phyloP scores from a whole-genome alignment of 495 filamentous ascomycete genomes.

The Xylaria venustula region DNA sequence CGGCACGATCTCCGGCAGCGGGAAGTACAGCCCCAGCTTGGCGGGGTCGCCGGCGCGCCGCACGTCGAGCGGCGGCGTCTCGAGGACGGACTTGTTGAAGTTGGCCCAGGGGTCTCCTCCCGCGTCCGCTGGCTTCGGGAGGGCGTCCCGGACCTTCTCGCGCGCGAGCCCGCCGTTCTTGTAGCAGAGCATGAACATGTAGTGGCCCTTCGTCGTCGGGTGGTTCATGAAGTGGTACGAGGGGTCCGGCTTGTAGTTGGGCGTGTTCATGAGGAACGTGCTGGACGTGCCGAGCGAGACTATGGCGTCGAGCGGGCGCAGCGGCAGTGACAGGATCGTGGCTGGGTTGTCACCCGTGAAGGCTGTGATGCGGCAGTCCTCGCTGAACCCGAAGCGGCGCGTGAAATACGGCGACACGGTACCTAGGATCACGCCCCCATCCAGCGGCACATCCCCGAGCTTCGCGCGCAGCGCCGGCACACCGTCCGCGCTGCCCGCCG shows the following conservation, averaged over 20 bases:
- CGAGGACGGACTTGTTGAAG: slow-evolving; percentile 70
- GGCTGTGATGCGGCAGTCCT: slow-evolving; percentile 71
- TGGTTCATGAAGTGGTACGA: slow-evolving; percentile 90
- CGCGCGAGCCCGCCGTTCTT: slow-evolving; percentile 95
- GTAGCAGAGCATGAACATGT: slow-evolving; percentile 99
- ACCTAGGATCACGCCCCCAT: slow-evolving; percentile 79
- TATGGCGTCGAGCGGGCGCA: slow-evolving; percentile 85
- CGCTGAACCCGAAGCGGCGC: slow-evolving; percentile 71
- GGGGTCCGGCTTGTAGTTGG: slow-evolving; percentile 82
- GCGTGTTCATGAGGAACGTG: slow-evolving; percentile 95
- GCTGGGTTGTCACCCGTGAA: slow-evolving; percentile 97
- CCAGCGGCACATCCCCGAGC: slow-evolving; percentile 74
- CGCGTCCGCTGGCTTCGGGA: slow-evolving; percentile 40
- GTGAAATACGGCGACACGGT: slow-evolving; percentile 72
- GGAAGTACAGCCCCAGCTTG: slow-evolving; percentile 90
- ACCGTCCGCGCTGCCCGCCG: slow-evolving; percentile 62
- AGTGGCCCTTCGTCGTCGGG: slow-evolving; percentile 74
- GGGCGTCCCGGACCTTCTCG: slow-evolving; percentile 76
- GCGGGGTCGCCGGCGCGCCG: slow-evolving; percentile 52
- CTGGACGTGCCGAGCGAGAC: slow-evolving; percentile 93
- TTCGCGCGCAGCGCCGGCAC: slow-evolving; percentile 69
- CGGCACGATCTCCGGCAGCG: slow-evolving; percentile 91
- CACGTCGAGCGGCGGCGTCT: slow-evolving; percentile 66
- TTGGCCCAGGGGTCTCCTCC: slow-evolving; percentile 62
- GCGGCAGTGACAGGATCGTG: slow-evolving; percentile 85